These are phyloP conservation scores for Hypoxylon fuscum DNA, from an alignment of 495 filamentous ascomycete species.

Conservation along the genomic window DNA sequence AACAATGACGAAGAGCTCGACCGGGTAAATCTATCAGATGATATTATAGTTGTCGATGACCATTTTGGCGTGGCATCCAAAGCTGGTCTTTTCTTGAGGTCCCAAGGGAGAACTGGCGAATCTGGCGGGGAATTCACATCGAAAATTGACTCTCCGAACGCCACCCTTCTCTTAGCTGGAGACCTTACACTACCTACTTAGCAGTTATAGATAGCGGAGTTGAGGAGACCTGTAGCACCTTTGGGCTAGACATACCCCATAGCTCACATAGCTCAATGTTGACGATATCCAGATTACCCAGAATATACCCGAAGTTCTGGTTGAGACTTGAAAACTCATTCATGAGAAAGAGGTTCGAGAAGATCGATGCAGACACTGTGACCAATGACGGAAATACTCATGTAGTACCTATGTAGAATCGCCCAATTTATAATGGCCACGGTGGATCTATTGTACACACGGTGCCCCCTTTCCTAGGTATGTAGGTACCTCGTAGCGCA, in stretches of 20 bases:
- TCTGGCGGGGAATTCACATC: conserved; percentile 20
- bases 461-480: not conserved
- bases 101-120: conserved; percentile 9
- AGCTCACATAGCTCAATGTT: no score
- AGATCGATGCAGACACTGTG: no score
- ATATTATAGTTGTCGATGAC: conserved; percentile 31
- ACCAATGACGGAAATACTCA: no score
- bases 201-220: no score
- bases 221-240: no score
- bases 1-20: conserved; percentile 18
- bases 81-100: conserved; percentile 50
- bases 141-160: conserved; percentile 22
- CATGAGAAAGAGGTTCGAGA: no score
- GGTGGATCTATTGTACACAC: not conserved
- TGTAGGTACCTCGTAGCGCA: not conserved
- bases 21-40: not conserved
- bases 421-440: not conserved
- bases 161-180: conserved; percentile 5
- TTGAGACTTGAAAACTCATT: no score
- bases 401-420: conserved; percentile 3
- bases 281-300: no score
- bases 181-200: no score
- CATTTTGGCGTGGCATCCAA: conserved; percentile 56
- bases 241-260: no score
- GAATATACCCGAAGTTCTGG: no score